Evolutionary conservation across 345 rosid genomes (phyloP), one percentile per base, ranked within the genome.

Genomic region (Erodium maritimum): DNA sequence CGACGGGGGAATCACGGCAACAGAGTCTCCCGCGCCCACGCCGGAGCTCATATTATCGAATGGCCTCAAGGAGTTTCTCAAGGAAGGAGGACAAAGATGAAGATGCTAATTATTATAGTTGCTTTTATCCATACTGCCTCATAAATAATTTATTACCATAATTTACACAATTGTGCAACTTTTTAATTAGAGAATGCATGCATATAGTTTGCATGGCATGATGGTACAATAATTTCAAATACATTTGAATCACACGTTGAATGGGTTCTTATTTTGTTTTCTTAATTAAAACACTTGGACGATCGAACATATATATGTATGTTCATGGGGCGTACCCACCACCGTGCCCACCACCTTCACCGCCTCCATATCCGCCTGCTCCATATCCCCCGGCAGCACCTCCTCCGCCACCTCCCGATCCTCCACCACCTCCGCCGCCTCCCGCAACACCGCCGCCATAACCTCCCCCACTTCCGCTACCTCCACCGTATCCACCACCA

Each of bases 21-120:
- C 62, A 13, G 77, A 78, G 11, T 77, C 81, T 4, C 72, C 78
- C 0, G 60, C 54, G 21, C 71, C 78, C n/a, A 77, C 79, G 9
- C 81, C 84, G 0, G 29, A 61, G 48, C 50, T 72, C 11, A 64
- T 70, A 19, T 63, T 70, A 20, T 65, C 77, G 19, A 59, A 77
- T 19, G 53, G 63, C 17, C 65, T 71, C 69, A 68, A 58, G 62
- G 59, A 18, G 17, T 33, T 63, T 19, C 60, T 55, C 23, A 22
- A 20, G 53, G 53, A 46, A 24, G 2, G 23, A 19, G 52, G 53
- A 58, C 20, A 58, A 33, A 21, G 61, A 34, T 12, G 59, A 16
- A 17, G 8, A 56, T 19, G 7, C 19, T 24, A 10, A 24, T 3
- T 2, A n/a, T n/a, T n/a, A n/a, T n/a, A n/a, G n/a, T n/a, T n/a